Conservation (phyloP, 495 filamentous ascomycete genomes). For the Aspergillus steynii region DNA sequence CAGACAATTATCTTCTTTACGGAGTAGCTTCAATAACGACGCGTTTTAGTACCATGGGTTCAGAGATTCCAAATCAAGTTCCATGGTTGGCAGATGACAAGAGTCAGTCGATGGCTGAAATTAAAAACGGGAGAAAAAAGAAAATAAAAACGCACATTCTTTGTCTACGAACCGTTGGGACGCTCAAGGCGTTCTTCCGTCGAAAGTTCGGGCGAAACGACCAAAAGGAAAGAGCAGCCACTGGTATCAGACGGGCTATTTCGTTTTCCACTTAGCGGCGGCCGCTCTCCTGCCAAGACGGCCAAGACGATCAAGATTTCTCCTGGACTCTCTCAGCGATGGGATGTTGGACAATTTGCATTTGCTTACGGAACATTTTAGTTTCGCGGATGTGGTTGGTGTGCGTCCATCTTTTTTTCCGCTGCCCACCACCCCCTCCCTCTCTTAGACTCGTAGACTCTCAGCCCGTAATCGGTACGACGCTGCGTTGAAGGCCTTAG, state of each 20-base stretch:
- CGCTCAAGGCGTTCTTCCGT: background rate
- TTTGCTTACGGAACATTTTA: background rate
- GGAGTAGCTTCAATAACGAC: background rate
- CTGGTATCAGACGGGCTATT: background rate
- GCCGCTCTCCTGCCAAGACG: slow-evolving; percentile 16
- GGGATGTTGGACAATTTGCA: background rate
- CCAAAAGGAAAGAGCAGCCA: background rate
- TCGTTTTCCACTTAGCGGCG: background rate
- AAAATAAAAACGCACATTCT: background rate
- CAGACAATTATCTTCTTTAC: background rate
- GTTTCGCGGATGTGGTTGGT: background rate
- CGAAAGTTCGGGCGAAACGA: slow-evolving; percentile 12
- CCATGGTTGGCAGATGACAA: slow-evolving; percentile 2
- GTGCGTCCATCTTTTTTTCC: background rate
- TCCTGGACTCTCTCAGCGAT: background rate
- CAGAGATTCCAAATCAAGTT: slow-evolving; percentile 1
- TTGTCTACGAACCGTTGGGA: background rate
- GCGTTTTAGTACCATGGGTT: background rate
- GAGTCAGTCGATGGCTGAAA: background rate
- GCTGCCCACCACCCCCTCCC: background rate
- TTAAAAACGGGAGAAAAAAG: too few species aligned
- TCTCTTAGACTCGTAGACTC: background rate
- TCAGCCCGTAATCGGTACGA: background rate
- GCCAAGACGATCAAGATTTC: slow-evolving; percentile 24
- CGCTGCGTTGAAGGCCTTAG: too few species aligned